A percentile compares a stretch with the other conserved stretches of the same genome.
Evolutionary conservation across 2,329 filamentous ascomycete species (phyloP).

Genomic region (Colletotrichum camelliae): DNA sequence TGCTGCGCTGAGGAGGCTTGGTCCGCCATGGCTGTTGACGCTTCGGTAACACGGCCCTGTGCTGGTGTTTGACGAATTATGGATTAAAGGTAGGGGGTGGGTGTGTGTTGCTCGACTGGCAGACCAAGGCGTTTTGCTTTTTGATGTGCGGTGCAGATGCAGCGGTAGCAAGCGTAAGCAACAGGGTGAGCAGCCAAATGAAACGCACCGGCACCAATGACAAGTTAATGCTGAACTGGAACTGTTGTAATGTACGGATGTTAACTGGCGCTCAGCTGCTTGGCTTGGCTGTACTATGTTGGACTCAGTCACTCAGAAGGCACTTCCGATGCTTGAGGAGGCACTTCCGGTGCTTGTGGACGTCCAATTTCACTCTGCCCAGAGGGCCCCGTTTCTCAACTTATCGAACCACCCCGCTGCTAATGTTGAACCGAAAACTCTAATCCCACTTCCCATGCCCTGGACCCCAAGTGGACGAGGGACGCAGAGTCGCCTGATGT

Average conservation of each 20-base stretch:
- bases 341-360: not conserved
- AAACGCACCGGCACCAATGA: not conserved
- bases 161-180: not conserved
- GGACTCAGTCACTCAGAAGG: not conserved
- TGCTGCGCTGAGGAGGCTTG: not conserved
- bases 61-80: not conserved
- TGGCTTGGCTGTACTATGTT: not conserved
- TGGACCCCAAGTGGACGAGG: not conserved
- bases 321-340: not conserved
- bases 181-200: not conserved
- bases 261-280: not conserved
- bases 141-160: not conserved
- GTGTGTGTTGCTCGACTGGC: not conserved
- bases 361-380: not conserved
- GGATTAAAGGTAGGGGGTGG: not conserved
- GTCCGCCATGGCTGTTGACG: not conserved
- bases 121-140: not conserved
- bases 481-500: not conserved
- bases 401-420: not conserved
- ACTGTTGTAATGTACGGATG: not conserved
- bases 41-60: not conserved
- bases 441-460: constrained; percentile 10
- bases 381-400: not conserved
- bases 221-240: not conserved
- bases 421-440: constrained; percentile 1